phyloP scores from a whole-genome alignment of 768 basidiomycete species.

The Suillus variegatus region DNA sequence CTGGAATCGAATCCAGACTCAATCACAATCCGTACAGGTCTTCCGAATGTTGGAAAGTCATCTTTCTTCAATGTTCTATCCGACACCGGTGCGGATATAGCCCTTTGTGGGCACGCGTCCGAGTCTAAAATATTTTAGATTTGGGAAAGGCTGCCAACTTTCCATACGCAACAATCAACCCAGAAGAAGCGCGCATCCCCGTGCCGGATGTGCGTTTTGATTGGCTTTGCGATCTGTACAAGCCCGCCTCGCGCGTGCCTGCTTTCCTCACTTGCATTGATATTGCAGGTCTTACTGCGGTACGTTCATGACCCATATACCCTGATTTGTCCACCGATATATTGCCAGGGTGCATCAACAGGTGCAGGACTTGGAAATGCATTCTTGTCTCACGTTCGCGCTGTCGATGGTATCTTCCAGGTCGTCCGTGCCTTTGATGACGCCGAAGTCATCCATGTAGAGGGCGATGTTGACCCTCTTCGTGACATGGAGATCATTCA shows the following conservation, averaged over 20 bases:
- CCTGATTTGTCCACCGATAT: conserved; percentile 20
- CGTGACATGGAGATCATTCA: conserved; percentile 98
- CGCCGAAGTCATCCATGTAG: conserved; percentile 98
- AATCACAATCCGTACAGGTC: conserved; percentile 45
- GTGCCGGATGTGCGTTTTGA: conserved; percentile 94
- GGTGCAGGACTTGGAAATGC: conserved; percentile 98
- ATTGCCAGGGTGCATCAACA: conserved; percentile 83
- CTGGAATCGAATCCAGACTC: background rate
- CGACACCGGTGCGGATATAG: conserved; percentile 65
- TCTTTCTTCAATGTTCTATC: conserved; percentile 99
- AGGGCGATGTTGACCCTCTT: conserved; percentile 94
- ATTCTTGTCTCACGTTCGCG: conserved; percentile 96
- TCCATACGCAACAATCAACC: conserved; percentile 93
- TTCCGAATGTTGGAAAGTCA: conserved; percentile 97
- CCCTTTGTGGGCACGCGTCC: conserved; percentile 3
- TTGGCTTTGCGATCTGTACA: conserved; percentile 91
- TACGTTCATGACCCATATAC: conserved; percentile 37
- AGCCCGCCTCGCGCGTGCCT: conserved; percentile 84
- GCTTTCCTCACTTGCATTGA: conserved; percentile 98
- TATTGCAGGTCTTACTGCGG: conserved; percentile 96
- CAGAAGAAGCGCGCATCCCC: conserved; percentile 93
- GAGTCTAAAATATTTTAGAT: conserved; percentile 44
- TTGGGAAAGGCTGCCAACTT: conserved; percentile 96
- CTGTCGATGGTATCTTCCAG: conserved; percentile 99
- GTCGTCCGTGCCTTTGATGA: conserved; percentile 98